Evolutionary conservation across 306 rosid species (phyloP).

Genomic region (Alnus rubra): DNA sequence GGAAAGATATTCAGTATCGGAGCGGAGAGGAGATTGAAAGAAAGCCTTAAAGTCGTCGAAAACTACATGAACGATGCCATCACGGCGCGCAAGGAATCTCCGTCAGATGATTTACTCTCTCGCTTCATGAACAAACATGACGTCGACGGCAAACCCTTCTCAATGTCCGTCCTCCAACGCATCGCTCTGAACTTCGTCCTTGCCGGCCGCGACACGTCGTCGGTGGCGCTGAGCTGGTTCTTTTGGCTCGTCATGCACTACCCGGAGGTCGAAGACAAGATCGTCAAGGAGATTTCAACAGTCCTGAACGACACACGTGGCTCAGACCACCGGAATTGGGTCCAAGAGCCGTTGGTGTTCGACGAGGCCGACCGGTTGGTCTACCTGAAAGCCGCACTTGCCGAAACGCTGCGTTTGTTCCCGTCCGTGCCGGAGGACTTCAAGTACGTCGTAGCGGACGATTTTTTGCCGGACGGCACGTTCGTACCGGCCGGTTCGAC

Average conservation of each 20-base stretch:
- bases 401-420: constrained; percentile 80
- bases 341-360: constrained; percentile 65
- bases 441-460: constrained; percentile 67
- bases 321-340: constrained; percentile 41
- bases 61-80: constrained; percentile 81
- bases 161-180: constrained; percentile 48
- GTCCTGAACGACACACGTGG: constrained; percentile 68
- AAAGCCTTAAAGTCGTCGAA: constrained; percentile 58
- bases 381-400: constrained; percentile 74
- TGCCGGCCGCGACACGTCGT: constrained; percentile 96
- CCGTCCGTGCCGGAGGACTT: constrained; percentile 91
- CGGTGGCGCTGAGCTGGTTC: constrained; percentile 95
- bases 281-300: constrained; percentile 47
- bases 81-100: constrained; percentile 49
- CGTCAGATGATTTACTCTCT: constrained; percentile 78
- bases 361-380: constrained; percentile 77
- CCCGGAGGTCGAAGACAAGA: constrained; percentile 59
- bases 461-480: constrained; percentile 83
- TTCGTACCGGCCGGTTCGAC: constrained; percentile 87
- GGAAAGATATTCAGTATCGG: constrained; percentile 59
- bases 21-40: constrained; percentile 45
- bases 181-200: constrained; percentile 90
- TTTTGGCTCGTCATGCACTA: constrained; percentile 85
- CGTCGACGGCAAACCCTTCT: constrained; percentile 48
- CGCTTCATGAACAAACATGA: constrained; percentile 78